Conservation (phyloP, 176 grass and related monocot genomes). For the Bromus sterilis region DNA sequence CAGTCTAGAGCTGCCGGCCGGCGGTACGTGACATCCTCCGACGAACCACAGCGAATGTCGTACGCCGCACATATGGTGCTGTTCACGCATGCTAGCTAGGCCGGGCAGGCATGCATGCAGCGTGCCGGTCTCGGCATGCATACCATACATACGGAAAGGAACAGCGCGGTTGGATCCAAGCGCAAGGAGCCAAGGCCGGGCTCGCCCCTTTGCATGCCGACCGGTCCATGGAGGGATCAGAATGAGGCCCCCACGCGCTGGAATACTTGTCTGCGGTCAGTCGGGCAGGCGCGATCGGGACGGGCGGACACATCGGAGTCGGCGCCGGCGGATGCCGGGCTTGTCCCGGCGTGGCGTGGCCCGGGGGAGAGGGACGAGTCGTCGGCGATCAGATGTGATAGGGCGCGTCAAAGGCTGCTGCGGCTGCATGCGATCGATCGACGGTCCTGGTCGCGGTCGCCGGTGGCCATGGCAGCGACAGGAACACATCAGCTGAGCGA, state of each 20-base stretch:
- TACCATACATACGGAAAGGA: background rate
- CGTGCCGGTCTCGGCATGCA: background rate
- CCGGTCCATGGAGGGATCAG: background rate
- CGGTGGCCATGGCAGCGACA: constrained; percentile 28
- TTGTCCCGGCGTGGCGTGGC: constrained; percentile 32
- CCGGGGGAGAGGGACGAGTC: background rate
- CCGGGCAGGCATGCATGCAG: background rate
- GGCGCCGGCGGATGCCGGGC: constrained; percentile 13
- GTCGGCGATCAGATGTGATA: constrained; percentile 11
- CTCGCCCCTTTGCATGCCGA: background rate
- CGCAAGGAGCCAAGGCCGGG: background rate
- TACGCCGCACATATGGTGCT: background rate
- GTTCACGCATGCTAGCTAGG: background rate
- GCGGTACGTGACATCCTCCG: background rate
- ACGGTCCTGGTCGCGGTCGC: constrained; percentile 21
- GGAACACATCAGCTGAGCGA: constrained; percentile 17
- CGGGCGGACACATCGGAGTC: constrained; percentile 4
- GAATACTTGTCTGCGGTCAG: constrained; percentile 18
- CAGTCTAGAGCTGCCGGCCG: background rate
- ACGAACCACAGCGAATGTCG: background rate
- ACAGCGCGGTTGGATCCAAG: background rate
- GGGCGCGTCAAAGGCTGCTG: constrained; percentile 34
- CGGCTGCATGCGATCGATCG: background rate
- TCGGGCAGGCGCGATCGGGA: background rate
- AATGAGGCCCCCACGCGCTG: background rate